Evolutionary conservation across 1,284 basidiomycete species (phyloP).

Genomic region (Pseudozyma tsukubaensis): DNA sequence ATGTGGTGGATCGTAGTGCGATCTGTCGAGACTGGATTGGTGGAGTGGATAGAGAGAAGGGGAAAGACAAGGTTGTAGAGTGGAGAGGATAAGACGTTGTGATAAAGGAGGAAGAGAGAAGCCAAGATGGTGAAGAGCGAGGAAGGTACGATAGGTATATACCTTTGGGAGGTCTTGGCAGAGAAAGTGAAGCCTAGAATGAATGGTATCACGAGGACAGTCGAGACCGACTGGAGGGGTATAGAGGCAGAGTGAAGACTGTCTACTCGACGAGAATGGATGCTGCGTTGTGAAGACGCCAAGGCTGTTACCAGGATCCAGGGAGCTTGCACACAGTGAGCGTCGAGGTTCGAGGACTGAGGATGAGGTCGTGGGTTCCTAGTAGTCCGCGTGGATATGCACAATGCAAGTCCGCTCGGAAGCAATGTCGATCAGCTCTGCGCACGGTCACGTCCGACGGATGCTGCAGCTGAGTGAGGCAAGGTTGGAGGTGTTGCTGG

Average conservation of each 20-base stretch:
- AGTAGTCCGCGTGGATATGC: slow-evolving; percentile 16
- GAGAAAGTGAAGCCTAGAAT: slow-evolving; percentile 1
- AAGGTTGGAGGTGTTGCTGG: neutral
- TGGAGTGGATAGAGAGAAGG: slow-evolving; percentile 3
- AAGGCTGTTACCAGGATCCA: neutral
- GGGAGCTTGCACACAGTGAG: neutral
- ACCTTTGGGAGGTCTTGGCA: slow-evolving; percentile 35
- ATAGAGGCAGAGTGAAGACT: slow-evolving; percentile 7
- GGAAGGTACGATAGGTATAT: slow-evolving; percentile 32
- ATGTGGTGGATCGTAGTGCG: slow-evolving; percentile 29
- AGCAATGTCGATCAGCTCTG: slow-evolving; percentile 44
- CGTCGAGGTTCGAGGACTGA: neutral
- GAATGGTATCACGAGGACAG: slow-evolving; percentile 20
- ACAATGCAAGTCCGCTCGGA: slow-evolving; percentile 40
- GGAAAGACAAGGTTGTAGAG: slow-evolving; percentile 8
- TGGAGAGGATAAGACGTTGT: slow-evolving; percentile 25
- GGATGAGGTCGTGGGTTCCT: neutral
- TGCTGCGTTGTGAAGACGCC: neutral
- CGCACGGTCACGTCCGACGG: slow-evolving; percentile 19
- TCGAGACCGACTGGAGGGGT: slow-evolving; percentile 15
- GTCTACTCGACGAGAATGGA: neutral
- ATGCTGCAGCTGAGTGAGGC: slow-evolving; percentile 5
- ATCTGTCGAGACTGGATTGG: slow-evolving; percentile 9
- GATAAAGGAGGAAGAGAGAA: slow-evolving; percentile 11
- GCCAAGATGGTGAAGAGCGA: slow-evolving; percentile 6